phyloP scores from a whole-genome alignment of 257 asterid genomes.

The Verbena officinalis region DNA sequence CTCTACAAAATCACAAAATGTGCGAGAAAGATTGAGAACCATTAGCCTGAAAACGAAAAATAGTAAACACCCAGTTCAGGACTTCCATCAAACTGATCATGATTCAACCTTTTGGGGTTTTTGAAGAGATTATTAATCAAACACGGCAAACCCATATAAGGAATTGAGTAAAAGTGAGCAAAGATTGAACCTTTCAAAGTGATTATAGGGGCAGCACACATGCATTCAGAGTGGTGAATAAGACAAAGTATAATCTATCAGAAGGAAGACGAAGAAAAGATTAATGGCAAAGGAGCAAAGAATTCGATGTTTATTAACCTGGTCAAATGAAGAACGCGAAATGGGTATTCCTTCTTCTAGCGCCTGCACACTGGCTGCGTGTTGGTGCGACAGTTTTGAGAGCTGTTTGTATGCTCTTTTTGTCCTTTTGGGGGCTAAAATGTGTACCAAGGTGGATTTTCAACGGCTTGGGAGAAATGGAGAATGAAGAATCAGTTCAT shows the following conservation, averaged over 20 bases:
- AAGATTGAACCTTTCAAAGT: too few relatives aligned
- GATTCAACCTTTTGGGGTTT: conserved; percentile 4
- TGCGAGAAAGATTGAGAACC: not conserved
- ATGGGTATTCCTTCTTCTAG: conserved; percentile 14
- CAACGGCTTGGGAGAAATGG: too few relatives aligned
- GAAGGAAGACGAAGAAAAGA: not conserved
- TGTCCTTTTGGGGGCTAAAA: not conserved
- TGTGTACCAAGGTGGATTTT: too few relatives aligned
- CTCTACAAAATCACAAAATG: not conserved
- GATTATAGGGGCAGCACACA: conserved; percentile 1
- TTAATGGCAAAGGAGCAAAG: not conserved
- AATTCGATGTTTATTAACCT: conserved; percentile 4
- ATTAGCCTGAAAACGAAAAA: not conserved
- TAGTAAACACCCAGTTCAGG: not conserved
- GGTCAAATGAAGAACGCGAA: conserved; percentile 18
- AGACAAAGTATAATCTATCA: not conserved
- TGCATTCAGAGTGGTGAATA: conserved; percentile 13
- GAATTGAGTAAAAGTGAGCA: too few relatives aligned
- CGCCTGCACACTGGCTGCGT: not conserved
- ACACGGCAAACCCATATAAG: too few relatives aligned
- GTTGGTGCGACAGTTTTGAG: not conserved
- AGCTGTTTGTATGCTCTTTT: not conserved
- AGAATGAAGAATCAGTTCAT: too few relatives aligned
- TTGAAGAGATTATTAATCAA: conserved; percentile 7
- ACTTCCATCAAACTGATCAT: conserved; percentile 8